phyloP scores from a whole-genome alignment of 805 yeast species.

The Metschnikowia reukaufii region DNA sequence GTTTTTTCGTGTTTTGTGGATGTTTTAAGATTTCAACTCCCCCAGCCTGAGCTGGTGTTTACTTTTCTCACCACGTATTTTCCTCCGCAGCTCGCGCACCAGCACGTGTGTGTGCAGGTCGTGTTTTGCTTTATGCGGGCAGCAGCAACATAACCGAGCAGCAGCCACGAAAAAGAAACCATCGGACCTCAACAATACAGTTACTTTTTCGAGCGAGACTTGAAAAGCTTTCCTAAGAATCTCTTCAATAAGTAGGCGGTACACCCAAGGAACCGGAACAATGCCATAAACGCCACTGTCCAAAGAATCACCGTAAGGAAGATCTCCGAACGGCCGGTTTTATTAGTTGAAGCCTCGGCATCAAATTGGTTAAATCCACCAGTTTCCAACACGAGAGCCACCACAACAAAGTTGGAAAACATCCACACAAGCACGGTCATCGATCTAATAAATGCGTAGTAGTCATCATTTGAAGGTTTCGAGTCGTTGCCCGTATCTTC shows the following conservation, averaged over 20 bases:
- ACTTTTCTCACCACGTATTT: not conserved
- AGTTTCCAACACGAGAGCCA: conserved; percentile 44
- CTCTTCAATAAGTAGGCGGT: conserved; percentile 45
- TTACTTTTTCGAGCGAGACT: conserved; percentile 10
- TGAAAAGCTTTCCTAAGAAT: conserved; percentile 26
- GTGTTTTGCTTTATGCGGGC: not conserved
- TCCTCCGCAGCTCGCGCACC: not conserved
- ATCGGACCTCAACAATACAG: not conserved
- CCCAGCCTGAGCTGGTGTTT: not conserved
- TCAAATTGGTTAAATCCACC: conserved; percentile 44
- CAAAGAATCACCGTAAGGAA: conserved; percentile 56
- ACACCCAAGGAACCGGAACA: conserved; percentile 57
- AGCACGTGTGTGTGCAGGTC: not conserved
- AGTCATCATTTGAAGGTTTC: conserved; percentile 42
- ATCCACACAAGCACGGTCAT: conserved; percentile 49
- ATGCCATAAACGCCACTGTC: conserved; percentile 62
- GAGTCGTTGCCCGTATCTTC: conserved; percentile 29
- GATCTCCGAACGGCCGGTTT: conserved; percentile 38
- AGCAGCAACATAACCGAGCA: not conserved
- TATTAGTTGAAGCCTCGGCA: conserved; percentile 28
- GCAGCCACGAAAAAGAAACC: not conserved
- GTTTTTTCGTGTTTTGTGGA: not conserved
- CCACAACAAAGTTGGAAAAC: conserved; percentile 42
- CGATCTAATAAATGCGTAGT: conserved; percentile 45
- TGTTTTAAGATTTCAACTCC: not conserved